A percentile compares a stretch with the other conserved stretches of the same genome.
These are phyloP conservation scores for Rhamnella rubrinervis DNA, from an alignment of 331 rosid genomes.

Conservation along the genomic window DNA sequence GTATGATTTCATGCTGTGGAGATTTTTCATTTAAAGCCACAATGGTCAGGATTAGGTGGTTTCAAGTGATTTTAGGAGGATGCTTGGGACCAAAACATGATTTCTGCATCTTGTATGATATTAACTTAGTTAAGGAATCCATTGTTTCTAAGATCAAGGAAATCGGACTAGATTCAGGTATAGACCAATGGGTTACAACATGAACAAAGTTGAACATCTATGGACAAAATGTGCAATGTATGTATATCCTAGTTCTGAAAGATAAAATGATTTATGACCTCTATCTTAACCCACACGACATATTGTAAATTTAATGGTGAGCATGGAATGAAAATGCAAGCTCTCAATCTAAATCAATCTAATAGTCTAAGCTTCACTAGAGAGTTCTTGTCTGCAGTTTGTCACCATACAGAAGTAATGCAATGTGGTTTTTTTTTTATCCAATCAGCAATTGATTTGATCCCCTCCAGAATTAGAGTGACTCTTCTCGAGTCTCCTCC, in stretches of 20 bases:
- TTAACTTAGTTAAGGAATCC: conserved; percentile 42
- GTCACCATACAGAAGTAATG: too few species aligned
- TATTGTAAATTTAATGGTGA: too few species aligned
- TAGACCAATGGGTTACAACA: conserved; percentile 24
- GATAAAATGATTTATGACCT: too few species aligned
- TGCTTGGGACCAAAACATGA: conserved; percentile 18
- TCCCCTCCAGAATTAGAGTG: conserved; percentile 3
- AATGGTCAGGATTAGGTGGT: conserved; percentile 64
- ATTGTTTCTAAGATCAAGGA: conserved; percentile 36
- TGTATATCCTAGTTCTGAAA: neutral
- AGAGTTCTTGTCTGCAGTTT: too few species aligned
- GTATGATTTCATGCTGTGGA: neutral
- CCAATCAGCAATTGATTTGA: neutral
- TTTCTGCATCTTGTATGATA: conserved; percentile 2
- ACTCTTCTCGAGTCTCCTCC: conserved; percentile 13
- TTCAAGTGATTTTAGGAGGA: conserved; percentile 35
- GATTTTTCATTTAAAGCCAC: conserved; percentile 32
- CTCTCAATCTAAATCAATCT: too few species aligned
- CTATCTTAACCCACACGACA: too few species aligned
- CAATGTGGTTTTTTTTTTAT: too few species aligned
- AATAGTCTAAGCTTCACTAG: too few species aligned
- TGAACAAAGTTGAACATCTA: conserved; percentile 65
- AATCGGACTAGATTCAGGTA: conserved; percentile 35
- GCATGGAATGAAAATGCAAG: too few species aligned
- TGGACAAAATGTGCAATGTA: conserved; percentile 12